Evolutionary conservation across 148 eudicot genomes (phyloP), one percentile per base, ranked within the genome.

Genomic region (Gaultheria prostrata): DNA sequence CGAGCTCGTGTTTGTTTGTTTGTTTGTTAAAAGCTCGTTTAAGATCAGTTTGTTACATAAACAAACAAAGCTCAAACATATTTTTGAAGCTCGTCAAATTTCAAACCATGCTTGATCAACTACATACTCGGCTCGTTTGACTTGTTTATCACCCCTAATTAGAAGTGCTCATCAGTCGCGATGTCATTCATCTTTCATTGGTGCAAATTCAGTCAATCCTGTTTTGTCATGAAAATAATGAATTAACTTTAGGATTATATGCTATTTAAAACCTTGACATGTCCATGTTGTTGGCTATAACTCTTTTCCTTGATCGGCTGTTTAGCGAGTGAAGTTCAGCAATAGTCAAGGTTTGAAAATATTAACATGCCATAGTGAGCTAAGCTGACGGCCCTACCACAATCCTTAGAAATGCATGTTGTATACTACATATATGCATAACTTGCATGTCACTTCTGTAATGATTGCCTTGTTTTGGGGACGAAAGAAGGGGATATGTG

Each of bases 281-380:
- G 15, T 14, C 72, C 17, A 51, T 51, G 56, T 11, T 11, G 15
- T 46, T 6, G 49, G 49, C 43, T 39, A 39, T 39, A 9, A 48
- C 11, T 48, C 7, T 48, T 48, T 48, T 48, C 11, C 11, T 48
- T 48, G 50, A 9, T 48, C 11, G 50, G 30, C 4, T 63, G 10
- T 39, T 73, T 73, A 45, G 50, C 78, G 4, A 75, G 30, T 75
- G 51, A 75, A 10, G 51, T 43, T 43, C 30, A 74, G 49, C 50
- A 74, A 11, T 39, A 74, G 45, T 45, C 53, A 75, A 21, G 53
- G 78, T 75, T 75, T 75, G 78, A 75, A 75, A 75, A 46, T 45
- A 39, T n/a, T 45, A 43, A 18, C 20, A 26, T 76, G 56, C 79
- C 32, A 75, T 30, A 15, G 51, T 46, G 30, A 75, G 54, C 54